Conservation (phyloP, 225 moss, liverwort and hornwort genomes). For the Pseudisothecium myosuroides region DNA sequence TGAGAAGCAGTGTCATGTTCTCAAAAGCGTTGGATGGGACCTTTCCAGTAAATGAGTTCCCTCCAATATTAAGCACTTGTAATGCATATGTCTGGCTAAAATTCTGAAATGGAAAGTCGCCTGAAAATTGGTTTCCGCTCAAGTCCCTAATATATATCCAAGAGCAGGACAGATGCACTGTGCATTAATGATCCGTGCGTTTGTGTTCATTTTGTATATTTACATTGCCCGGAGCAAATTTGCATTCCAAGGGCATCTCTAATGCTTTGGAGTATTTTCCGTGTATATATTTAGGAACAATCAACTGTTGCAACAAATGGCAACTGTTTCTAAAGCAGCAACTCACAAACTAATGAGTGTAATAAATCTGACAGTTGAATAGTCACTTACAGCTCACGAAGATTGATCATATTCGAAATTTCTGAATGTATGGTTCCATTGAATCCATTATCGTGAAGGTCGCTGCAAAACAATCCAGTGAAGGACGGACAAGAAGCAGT, state of each 20-base stretch:
- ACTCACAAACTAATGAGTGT: not conserved
- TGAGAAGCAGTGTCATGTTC: not conserved
- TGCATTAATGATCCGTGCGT: not conserved
- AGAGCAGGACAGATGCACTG: not conserved
- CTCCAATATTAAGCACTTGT: not conserved
- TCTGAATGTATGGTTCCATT: not conserved
- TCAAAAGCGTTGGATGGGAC: not conserved
- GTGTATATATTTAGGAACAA: not conserved
- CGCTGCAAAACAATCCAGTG: not conserved
- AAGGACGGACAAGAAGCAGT: not conserved
- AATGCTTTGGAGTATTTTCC: not conserved
- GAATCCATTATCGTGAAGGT: constrained; percentile 18
- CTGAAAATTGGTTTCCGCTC: constrained; percentile 7
- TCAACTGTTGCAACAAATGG: not conserved
- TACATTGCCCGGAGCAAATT: not conserved
- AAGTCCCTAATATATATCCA: constrained; percentile 1
- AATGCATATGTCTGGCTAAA: not conserved
- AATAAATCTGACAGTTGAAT: not conserved
- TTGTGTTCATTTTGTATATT: not conserved
- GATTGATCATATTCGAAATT: not conserved
- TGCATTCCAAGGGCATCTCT: not conserved
- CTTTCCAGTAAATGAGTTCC: not conserved
- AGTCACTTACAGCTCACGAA: constrained; percentile 4
- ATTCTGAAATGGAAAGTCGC: not conserved
- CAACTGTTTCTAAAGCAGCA: not conserved